Conservation (phyloP, 805 yeast genomes). For the Metschnikowia arizonensis region DNA sequence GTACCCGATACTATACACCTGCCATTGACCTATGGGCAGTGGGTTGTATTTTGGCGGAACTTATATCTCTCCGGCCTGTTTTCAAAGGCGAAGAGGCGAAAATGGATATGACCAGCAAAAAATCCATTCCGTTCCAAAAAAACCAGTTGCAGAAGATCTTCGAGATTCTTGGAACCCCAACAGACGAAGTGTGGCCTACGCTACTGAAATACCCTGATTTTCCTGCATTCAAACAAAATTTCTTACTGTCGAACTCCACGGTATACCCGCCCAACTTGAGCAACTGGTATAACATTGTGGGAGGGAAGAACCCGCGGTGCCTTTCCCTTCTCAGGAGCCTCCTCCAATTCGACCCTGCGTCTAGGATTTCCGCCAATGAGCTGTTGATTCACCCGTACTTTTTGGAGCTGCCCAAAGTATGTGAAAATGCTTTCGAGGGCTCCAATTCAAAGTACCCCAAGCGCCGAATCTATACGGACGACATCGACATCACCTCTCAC, state of each 20-base stretch:
- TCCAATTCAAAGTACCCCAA: slow-evolving; percentile 73
- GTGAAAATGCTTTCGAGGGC: slow-evolving; percentile 76
- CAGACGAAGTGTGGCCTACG: slow-evolving; percentile 71
- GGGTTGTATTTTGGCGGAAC: slow-evolving; percentile 91
- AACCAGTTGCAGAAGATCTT: slow-evolving; percentile 87
- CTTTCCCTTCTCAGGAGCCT: slow-evolving; percentile 59
- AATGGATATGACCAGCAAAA: slow-evolving; percentile 74
- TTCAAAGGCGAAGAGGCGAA: slow-evolving; percentile 98
- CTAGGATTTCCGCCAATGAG: slow-evolving; percentile 70
- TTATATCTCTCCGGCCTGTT: slow-evolving; percentile 82
- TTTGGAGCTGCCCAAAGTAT: slow-evolving; percentile 61
- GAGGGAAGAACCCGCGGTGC: slow-evolving; percentile 69
- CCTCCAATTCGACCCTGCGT: slow-evolving; percentile 78
- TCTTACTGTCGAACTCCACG: slow-evolving; percentile 41
- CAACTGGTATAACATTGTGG: slow-evolving; percentile 83
- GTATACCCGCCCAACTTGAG: slow-evolving; percentile 63
- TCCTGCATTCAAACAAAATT: slow-evolving; percentile 43
- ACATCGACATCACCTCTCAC: slow-evolving; percentile 60
- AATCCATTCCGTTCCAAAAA: slow-evolving; percentile 89
- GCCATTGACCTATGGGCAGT: slow-evolving; percentile 94
- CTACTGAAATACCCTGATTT: slow-evolving; percentile 82
- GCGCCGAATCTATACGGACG: slow-evolving; percentile 82
- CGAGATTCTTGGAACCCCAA: slow-evolving; percentile 92
- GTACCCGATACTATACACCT: slow-evolving; percentile 89
- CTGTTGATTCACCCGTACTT: slow-evolving; percentile 80